These are phyloP conservation scores for Ophiosphaerella narmari DNA, from an alignment of 2,329 filamentous ascomycete species.

Conservation along the genomic window DNA sequence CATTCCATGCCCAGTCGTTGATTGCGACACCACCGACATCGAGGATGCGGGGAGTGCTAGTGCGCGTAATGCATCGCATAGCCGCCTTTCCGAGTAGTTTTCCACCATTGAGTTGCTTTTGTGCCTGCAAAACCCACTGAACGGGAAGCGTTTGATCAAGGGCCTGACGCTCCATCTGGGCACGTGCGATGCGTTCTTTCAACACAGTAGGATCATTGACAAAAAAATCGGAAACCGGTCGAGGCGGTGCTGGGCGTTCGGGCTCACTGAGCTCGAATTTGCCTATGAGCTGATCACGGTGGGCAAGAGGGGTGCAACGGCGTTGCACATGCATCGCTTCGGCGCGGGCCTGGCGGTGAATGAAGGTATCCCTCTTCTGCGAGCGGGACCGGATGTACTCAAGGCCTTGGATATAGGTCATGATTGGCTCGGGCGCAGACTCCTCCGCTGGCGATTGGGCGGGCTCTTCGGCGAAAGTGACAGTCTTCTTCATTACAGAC, in stretches of 20 bases:
- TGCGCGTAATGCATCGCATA: constrained; percentile 53
- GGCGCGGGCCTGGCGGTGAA: constrained; percentile 82
- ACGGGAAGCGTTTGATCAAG: constrained; percentile 68
- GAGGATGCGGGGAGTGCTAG: constrained; percentile 71
- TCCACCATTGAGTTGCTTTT: constrained; percentile 64
- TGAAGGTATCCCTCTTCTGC: constrained; percentile 74
- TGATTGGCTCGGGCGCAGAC: constrained; percentile 56
- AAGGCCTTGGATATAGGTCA: constrained; percentile 88
- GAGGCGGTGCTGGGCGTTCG: constrained; percentile 48
- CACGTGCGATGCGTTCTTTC: constrained; percentile 56
- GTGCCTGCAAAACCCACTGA: constrained; percentile 66
- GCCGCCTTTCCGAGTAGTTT: constrained; percentile 60
- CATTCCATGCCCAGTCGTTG: constrained; percentile 96
- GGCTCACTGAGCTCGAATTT: constrained; percentile 74
- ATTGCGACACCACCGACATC: constrained; percentile 84
- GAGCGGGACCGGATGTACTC: constrained; percentile 71
- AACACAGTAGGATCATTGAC: constrained; percentile 64
- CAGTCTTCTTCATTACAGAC: constrained; percentile 68
- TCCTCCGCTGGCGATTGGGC: constrained; percentile 30
- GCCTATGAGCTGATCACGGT: constrained; percentile 81
- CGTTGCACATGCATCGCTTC: constrained; percentile 87
- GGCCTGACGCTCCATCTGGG: constrained; percentile 80
- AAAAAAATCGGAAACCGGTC: constrained; percentile 53
- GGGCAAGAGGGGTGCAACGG: constrained; percentile 70
- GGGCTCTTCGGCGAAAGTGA: constrained; percentile 66